Conservation (phyloP, 2,329 filamentous ascomycete species). For the Aspergillus unguis region DNA sequence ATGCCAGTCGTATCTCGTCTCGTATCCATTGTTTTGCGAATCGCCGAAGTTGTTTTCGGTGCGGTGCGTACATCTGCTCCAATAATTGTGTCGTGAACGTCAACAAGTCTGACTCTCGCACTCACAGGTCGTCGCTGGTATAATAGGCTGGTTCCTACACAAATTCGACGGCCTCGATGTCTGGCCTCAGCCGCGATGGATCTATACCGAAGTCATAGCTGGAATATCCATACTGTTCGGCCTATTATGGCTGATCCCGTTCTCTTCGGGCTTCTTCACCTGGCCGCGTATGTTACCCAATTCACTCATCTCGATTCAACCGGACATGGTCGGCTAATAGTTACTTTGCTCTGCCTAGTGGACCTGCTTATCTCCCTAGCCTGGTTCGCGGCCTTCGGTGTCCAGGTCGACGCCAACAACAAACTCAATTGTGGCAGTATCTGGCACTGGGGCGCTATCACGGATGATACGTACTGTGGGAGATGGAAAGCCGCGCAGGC, state of each 20-base stretch:
- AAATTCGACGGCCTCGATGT: slow-evolving; percentile 44
- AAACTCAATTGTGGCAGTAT: slow-evolving; percentile 53
- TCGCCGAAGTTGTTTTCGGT: slow-evolving; percentile 66
- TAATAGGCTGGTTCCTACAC: slow-evolving; percentile 66
- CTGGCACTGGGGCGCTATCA: slow-evolving; percentile 60
- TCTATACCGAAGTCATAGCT: slow-evolving; percentile 71
- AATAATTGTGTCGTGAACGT: neutral
- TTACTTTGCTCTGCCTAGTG: slow-evolving; percentile 31
- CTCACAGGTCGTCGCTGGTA: slow-evolving; percentile 58
- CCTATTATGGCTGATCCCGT: slow-evolving; percentile 70
- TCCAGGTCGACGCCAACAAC: slow-evolving; percentile 58
- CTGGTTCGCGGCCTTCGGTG: slow-evolving; percentile 68
- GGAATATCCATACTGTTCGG: slow-evolving; percentile 66
- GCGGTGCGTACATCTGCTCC: slow-evolving; percentile 47
- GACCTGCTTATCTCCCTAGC: slow-evolving; percentile 66
- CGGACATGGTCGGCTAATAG: neutral
- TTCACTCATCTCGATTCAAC: neutral
- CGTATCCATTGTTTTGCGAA: slow-evolving; percentile 56
- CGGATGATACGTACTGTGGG: slow-evolving; percentile 54
- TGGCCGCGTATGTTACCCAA: slow-evolving; percentile 52
- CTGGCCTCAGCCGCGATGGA: slow-evolving; percentile 63
- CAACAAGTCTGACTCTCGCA: slow-evolving; percentile 12
- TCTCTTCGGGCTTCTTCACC: slow-evolving; percentile 63
- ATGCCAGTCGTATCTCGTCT: slow-evolving; percentile 56
- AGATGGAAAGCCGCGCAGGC: slow-evolving; percentile 69